Base-by-base conservation (phyloP, 805 yeast genomes). In the Saturnispora dispora region DNA sequence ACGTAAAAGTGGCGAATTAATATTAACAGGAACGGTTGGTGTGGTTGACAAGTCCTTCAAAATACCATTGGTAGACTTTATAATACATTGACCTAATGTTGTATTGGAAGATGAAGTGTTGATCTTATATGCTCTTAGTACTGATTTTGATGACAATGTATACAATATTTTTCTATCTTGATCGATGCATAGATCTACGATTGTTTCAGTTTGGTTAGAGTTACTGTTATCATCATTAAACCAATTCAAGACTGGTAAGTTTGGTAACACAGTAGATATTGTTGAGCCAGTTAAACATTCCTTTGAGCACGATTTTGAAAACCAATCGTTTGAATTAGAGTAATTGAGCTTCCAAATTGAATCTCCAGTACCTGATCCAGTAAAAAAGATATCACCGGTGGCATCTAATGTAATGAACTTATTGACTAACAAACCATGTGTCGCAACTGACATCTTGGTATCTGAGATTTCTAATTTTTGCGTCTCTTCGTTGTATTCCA, bases 281-380 rank as follows among this genome's bases (percentile, higher is more conserved):
- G 73, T 82, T 57, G 78, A 78, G 67, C 79, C 81, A 43, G 97
- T 88, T 51, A 87, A 74, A 64, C 97, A 88, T 40, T 83, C 80
- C 65, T 89, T 89, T 58, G 80, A 81, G 62, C 95, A 86, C 59
- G 83, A 85, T 61, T 86, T 83, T 55, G 82, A 80, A 63, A 88
- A 88, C 87, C 96, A 91, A 50, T 87, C 83, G 46, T 88, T 93
- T 25, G 85, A 77, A 57, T 83, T 85, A 5, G 90, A 77, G 63
- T 93, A 93, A 53, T 80, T 82, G 50, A 93, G 71, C 62, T 88
- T 91, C 96, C 96, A 93, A 42, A 93, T 74, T 58, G 90, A 81
- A 36, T 74, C 69, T 1, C 89, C 91, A 57, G 86, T 88, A 20
- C 83, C 80, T 40, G 76, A 76, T n/a, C 96, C 95, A 8, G 86